Evolutionary conservation across 139 green algal species (phyloP).

Genomic region (Zygnema circumcarinatum): DNA sequence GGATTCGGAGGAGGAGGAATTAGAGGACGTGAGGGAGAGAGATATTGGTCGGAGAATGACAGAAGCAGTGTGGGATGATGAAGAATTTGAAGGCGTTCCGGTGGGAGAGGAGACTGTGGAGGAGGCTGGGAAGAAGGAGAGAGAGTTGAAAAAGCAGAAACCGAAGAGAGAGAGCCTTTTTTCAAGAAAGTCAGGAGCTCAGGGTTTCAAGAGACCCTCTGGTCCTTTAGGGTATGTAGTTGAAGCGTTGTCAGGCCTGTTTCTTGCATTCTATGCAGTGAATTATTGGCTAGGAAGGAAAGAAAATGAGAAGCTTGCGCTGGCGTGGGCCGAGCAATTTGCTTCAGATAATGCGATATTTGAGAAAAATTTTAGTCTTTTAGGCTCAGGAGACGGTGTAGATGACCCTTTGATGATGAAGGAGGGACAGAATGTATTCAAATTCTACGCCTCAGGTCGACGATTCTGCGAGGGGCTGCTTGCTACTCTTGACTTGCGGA

Average conservation of each 20-base stretch:
- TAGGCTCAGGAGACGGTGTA: slow-evolving; percentile 29
- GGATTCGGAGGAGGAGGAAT: not conserved
- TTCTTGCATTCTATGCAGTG: slow-evolving; percentile 24
- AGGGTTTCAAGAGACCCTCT: not conserved
- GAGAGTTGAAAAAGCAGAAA: not conserved
- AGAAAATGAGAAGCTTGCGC: slow-evolving; percentile 52
- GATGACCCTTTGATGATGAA: slow-evolving; percentile 53
- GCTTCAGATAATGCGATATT: slow-evolving; percentile 33
- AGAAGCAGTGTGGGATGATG: slow-evolving; percentile 44
- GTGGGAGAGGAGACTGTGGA: not conserved
- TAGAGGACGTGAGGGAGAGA: not conserved
- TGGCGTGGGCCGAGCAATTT: slow-evolving; percentile 44
- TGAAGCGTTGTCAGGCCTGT: not conserved
- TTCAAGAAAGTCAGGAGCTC: not conserved
- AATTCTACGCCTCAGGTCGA: slow-evolving; percentile 54
- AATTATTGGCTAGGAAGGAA: slow-evolving; percentile 46
- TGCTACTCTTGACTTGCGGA: slow-evolving; percentile 46
- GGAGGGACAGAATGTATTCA: slow-evolving; percentile 50
- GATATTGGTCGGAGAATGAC: not conserved
- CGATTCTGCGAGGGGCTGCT: slow-evolving; percentile 55
- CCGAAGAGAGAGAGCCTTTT: not conserved
- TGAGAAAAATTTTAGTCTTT: slow-evolving; percentile 56
- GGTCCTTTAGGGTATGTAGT: slow-evolving; percentile 4
- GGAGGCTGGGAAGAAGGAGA: not conserved
- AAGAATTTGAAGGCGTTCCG: slow-evolving; percentile 56